These are phyloP conservation scores for Eucalyptus polybractea DNA, from an alignment of 345 rosid species.

Conservation along the genomic window DNA sequence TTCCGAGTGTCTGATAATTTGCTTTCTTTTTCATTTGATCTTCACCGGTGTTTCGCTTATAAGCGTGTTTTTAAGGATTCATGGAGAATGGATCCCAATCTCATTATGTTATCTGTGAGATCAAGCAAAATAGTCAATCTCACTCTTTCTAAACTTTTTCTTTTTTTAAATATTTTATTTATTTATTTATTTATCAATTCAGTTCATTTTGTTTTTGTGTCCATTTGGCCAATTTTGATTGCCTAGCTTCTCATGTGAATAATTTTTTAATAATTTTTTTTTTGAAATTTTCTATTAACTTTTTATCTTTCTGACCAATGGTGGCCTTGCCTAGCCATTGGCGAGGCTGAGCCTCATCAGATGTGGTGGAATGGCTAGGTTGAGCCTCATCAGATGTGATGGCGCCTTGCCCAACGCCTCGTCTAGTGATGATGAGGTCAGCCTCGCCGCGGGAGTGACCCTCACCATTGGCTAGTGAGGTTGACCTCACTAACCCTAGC, in stretches of 20 bases:
- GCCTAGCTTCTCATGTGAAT: no score
- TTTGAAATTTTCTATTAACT: fast-evolving
- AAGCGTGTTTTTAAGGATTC: not conserved
- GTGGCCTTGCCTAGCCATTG: no score
- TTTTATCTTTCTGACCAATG: no score
- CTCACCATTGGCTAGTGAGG: fast-evolving
- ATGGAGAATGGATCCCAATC: not conserved
- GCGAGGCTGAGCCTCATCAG: fast-evolving
- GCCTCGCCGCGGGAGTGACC: fast-evolving
- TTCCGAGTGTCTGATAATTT: not conserved
- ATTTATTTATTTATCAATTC: no score
- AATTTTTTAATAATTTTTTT: no score
- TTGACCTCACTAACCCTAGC: fast-evolving
- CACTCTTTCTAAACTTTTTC: no score
- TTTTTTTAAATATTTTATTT: no score
- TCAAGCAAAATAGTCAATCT: not conserved
- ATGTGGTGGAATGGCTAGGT: no score
- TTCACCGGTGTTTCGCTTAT: not conserved
- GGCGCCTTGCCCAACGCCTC: fast-evolving
- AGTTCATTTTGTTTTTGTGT: no score
- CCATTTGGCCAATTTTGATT: no score
- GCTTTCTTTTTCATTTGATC: not conserved
- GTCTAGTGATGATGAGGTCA: fast-evolving
- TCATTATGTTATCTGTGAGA: no score
- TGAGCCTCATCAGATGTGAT: fast-evolving